phyloP scores from a whole-genome alignment of 164 flowering plant genomes.

The Santalum album region DNA sequence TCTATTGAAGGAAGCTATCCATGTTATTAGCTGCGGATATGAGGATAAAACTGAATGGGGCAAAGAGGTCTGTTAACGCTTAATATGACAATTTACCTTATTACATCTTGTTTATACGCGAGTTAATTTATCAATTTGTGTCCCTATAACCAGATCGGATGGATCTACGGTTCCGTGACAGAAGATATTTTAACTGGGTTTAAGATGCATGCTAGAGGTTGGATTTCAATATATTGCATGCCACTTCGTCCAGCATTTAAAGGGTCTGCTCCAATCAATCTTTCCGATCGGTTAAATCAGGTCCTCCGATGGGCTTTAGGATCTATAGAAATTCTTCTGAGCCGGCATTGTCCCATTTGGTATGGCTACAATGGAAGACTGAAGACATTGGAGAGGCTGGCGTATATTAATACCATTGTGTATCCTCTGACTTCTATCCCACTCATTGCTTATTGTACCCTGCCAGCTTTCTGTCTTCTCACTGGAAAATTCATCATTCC shows the following conservation, averaged over 20 bases:
- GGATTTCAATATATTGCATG: constrained; percentile 94
- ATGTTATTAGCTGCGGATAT: constrained; percentile 97
- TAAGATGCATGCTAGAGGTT: constrained; percentile 98
- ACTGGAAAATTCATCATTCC: constrained; percentile 91
- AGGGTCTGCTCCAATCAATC: constrained; percentile 99
- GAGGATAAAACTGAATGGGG: constrained; percentile 99
- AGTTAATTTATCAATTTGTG: neutral
- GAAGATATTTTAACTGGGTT: constrained; percentile 98
- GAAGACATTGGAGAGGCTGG: constrained; percentile 71
- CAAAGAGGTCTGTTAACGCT: constrained; percentile 63
- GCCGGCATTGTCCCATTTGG: constrained; percentile 99
- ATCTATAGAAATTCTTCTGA: constrained; percentile 83
- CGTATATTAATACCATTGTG: constrained; percentile 88
- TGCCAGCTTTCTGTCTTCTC: constrained; percentile 92
- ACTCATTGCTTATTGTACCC: constrained; percentile 74
- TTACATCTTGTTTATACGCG: neutral
- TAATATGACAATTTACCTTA: neutral
- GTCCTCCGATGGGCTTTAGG: constrained; percentile 99
- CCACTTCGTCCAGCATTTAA: constrained; percentile 96
- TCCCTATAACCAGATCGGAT: constrained; percentile 64
- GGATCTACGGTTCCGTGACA: constrained; percentile 98
- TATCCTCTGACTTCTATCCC: constrained; percentile 92
- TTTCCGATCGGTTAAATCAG: constrained; percentile 94
- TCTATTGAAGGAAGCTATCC: constrained; percentile 90
- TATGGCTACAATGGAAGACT: constrained; percentile 85